phyloP scores from a whole-genome alignment of 2,329 filamentous ascomycete species.

The Fusarium keratoplasticum region DNA sequence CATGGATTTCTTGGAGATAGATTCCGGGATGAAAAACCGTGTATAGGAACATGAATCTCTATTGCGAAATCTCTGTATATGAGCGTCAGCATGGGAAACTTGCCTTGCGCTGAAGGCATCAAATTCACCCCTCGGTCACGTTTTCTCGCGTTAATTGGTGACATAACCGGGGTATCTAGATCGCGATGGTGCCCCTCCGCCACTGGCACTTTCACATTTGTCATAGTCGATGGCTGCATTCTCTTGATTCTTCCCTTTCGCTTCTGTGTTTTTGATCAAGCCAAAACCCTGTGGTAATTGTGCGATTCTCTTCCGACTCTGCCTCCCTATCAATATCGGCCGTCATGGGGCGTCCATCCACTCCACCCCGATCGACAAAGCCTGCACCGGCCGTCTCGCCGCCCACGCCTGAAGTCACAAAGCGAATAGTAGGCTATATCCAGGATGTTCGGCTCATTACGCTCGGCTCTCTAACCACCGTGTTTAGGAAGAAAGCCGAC shows the following conservation, averaged over 20 bases:
- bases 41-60: background rate
- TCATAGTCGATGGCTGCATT: background rate
- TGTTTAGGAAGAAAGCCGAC: constrained; percentile 82
- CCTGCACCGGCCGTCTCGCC: constrained; percentile 55
- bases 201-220: constrained; percentile 15
- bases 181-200: constrained; percentile 46
- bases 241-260: background rate
- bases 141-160: constrained; percentile 48
- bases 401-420: constrained; percentile 65
- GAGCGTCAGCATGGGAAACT: background rate
- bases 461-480: background rate
- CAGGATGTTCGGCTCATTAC: rapidly evolving
- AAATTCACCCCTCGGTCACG: constrained; percentile 36
- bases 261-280: background rate
- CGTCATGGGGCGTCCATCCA: constrained; percentile 60
- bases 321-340: background rate
- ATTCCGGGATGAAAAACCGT: background rate
- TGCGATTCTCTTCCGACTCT: background rate
- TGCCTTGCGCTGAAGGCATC: background rate
- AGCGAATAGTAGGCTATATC: constrained; percentile 62
- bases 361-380: constrained; percentile 55
- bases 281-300: background rate
- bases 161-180: constrained; percentile 35
- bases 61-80: background rate
- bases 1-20: background rate